Conservation (phyloP, 2,329 filamentous ascomycete species). For the Fusarium buharicum region DNA sequence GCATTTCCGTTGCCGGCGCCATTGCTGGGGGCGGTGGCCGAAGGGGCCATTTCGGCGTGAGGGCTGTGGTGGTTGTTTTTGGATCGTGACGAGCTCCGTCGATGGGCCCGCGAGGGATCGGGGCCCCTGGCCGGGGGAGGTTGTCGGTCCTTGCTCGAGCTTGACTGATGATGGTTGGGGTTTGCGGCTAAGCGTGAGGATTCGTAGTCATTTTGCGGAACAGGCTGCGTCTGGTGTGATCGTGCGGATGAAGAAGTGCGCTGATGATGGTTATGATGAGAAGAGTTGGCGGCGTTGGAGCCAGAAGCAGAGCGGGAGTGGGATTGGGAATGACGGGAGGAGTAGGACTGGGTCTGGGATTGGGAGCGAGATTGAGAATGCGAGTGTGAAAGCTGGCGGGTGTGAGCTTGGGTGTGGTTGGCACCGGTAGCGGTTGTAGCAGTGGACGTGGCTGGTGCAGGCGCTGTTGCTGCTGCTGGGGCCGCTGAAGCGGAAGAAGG, state of each 20-base stretch:
- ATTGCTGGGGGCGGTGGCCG: conserved; percentile 63
- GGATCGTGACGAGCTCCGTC: conserved; percentile 62
- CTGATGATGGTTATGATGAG: conserved; percentile 50
- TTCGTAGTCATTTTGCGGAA: conserved; percentile 77
- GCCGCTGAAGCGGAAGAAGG: conserved; percentile 31
- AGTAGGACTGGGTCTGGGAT: conserved; percentile 32
- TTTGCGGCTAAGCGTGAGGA: conserved; percentile 70
- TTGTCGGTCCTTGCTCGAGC: conserved; percentile 71
- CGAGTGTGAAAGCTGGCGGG: conserved; percentile 42
- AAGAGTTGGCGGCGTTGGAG: conserved; percentile 31
- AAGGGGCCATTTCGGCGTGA: conserved; percentile 61
- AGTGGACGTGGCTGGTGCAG: conserved; percentile 41
- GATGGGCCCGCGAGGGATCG: conserved; percentile 59
- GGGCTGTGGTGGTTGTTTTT: conserved; percentile 50
- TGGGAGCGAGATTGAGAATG: conserved; percentile 38
- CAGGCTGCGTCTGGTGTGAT: conserved; percentile 55
- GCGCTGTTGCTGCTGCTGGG: conserved; percentile 31
- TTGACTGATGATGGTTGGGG: conserved; percentile 68
- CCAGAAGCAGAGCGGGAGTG: conserved; percentile 40
- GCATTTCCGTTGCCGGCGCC: conserved; percentile 63
- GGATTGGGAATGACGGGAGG: conserved; percentile 38
- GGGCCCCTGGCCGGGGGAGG: conserved; percentile 62
- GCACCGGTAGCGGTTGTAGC: conserved; percentile 30
- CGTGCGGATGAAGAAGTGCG: conserved; percentile 54
- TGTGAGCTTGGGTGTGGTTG: conserved; percentile 40